These are phyloP conservation scores for Liriodendron chinense DNA, from an alignment of 164 flowering plant genomes.

Conservation along the genomic window DNA sequence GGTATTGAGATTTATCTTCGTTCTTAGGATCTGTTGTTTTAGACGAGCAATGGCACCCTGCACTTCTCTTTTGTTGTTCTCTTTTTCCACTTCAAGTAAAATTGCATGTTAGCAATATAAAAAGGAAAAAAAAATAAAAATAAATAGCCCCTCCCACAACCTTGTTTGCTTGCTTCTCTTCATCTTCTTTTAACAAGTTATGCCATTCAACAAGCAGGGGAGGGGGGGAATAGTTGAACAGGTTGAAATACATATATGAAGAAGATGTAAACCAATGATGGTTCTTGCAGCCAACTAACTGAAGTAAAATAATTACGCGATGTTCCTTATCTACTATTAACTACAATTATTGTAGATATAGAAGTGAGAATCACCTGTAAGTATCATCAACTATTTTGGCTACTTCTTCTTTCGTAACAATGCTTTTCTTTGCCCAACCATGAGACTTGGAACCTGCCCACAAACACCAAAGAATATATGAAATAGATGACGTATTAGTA, in stretches of 20 bases:
- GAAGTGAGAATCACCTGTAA: constrained; percentile 55
- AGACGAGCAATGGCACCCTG: too few relatives aligned
- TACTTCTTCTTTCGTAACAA: constrained; percentile 69
- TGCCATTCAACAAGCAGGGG: too few relatives aligned
- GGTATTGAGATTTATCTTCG: too few relatives aligned
- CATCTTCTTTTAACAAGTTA: too few relatives aligned
- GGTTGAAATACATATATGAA: background rate
- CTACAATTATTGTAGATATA: background rate
- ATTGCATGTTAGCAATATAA: too few relatives aligned
- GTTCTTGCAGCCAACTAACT: background rate
- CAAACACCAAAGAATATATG: constrained; percentile 8
- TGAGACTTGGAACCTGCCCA: constrained; percentile 50
- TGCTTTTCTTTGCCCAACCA: constrained; percentile 58
- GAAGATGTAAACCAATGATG: background rate
- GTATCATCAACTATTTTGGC: constrained; percentile 87
- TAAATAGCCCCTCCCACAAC: too few relatives aligned
- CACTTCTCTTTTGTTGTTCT: too few relatives aligned
- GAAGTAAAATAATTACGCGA: background rate
- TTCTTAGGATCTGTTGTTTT: too few relatives aligned
- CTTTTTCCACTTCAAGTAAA: too few relatives aligned
- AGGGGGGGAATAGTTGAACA: background rate
- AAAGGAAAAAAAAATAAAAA: too few relatives aligned
- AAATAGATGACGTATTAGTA: background rate
- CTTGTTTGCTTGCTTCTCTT: too few relatives aligned
- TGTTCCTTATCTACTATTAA: background rate